phyloP scores from a whole-genome alignment of 768 basidiomycete species.

The Lentinula raphanica region DNA sequence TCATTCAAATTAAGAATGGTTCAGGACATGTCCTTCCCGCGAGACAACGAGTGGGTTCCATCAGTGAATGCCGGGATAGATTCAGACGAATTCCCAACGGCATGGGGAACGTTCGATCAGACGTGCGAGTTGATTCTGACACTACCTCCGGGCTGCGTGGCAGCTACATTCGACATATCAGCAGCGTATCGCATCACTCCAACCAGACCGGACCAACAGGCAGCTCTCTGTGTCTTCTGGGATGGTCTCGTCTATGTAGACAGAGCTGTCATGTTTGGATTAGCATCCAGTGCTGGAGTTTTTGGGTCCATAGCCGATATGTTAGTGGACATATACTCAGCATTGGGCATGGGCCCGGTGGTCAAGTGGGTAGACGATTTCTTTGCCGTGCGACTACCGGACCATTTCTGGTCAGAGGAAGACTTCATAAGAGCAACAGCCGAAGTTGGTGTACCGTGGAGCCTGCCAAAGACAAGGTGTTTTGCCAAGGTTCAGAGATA shows the following conservation, averaged over 20 bases:
- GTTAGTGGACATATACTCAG: constrained; percentile 12
- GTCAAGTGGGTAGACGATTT: constrained; percentile 30
- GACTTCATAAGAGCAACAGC: too few species aligned
- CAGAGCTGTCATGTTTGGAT: constrained; percentile 25
- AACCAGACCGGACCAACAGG: constrained; percentile 26
- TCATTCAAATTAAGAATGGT: constrained; percentile 22
- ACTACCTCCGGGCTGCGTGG: constrained; percentile 25
- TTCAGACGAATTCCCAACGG: constrained; percentile 23
- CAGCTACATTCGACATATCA: constrained; percentile 35
- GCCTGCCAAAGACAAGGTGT: too few species aligned
- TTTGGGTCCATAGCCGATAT: constrained; percentile 31
- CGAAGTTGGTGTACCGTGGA: constrained; percentile 28
- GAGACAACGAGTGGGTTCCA: constrained; percentile 10
- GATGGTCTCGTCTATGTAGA: constrained; percentile 28
- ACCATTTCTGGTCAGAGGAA: constrained; percentile 15
- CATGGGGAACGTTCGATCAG: constrained; percentile 33
- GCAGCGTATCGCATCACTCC: constrained; percentile 34
- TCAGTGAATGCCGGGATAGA: constrained; percentile 28
- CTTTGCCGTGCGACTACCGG: constrained; percentile 13
- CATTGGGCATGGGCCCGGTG: neutral
- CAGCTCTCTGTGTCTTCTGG: too few species aligned
- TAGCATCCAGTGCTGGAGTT: constrained; percentile 27
- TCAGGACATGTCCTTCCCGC: constrained; percentile 28
- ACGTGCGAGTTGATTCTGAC: constrained; percentile 20
- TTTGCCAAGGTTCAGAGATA: constrained; percentile 20